Evolutionary conservation across 2,329 filamentous ascomycete species (phyloP), one percentile per base, ranked within the genome.

Genomic region (Orbilia brochopaga): DNA sequence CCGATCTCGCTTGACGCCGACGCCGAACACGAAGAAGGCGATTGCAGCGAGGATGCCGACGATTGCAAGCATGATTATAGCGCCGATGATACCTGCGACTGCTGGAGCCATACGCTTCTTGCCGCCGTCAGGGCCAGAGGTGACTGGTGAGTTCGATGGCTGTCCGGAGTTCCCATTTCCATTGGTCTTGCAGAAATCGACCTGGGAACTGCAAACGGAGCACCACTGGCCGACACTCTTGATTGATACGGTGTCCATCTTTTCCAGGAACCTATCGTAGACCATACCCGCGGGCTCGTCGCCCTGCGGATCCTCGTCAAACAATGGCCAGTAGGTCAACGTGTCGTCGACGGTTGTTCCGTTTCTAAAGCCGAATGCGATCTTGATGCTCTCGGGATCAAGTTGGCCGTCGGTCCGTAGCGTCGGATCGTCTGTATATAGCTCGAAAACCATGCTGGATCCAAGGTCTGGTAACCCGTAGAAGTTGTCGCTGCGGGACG

Each of bases 371-470:
- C 67, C 67, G 27, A 65, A 72, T 5, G 67, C 67, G 2, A 72
- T 60, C 30, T 61, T 72, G n/a, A 72, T 52, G 42, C 42, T 60
- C 5, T 0, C 32, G 3, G 24, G 46, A 17, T 51, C 30, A 11
- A 63, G 42, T 7, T 24, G 54, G 21, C 35, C 15, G 10, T 65
- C 67, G 15, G 17, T 52, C 24, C 17, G 7, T n/a, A 72, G 15
- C 4, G 52, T 56, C 23, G 51, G 21, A 32, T 72, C 67, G 24
- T 72, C 67, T 3, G 67, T 72, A 55, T 65, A 72, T 8, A 72
- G 27, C 17, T 72, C 67, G n/a, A 72, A 72, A 0, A 72, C 60
- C 60, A 72, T 72, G 44, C 67, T 72, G n/a, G 67, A 64, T 6
- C 67, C 67, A 13, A 72, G 19, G 50, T 72, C 67, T 10, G 67